Evolutionary conservation across 2,329 filamentous ascomycete genomes (phyloP).

Genomic region (Xylaria sp.): DNA sequence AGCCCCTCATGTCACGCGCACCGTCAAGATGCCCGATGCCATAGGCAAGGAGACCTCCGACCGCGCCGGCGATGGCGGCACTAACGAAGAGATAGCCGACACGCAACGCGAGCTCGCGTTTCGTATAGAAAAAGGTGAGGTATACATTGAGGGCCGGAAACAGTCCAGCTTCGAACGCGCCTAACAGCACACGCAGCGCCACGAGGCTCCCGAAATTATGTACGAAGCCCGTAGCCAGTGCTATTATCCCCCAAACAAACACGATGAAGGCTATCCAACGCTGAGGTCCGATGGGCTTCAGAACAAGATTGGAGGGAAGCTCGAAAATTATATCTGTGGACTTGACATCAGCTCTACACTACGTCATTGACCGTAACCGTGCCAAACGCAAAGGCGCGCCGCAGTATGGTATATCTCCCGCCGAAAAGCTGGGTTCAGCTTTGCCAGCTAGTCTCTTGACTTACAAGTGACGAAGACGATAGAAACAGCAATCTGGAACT

Average conservation of each 20-base stretch:
- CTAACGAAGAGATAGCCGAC: constrained; percentile 79
- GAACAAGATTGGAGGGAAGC: constrained; percentile 71
- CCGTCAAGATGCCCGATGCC: constrained; percentile 80
- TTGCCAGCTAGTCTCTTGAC: constrained; percentile 46
- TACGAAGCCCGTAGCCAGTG: constrained; percentile 75
- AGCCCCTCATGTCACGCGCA: constrained; percentile 69
- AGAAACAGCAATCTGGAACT: constrained; percentile 76
- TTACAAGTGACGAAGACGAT: constrained; percentile 73
- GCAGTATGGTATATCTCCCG: not conserved
- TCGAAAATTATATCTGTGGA: constrained; percentile 63
- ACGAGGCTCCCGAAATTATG: constrained; percentile 72
- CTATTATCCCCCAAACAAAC: constrained; percentile 72
- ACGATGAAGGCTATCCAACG: constrained; percentile 74
- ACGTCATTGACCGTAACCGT: not conserved
- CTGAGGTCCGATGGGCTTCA: constrained; percentile 70
- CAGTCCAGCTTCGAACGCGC: constrained; percentile 59
- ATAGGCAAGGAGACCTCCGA: constrained; percentile 78
- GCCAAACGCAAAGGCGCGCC: not conserved
- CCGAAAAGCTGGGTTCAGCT: too few species aligned
- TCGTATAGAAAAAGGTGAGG: constrained; percentile 80
- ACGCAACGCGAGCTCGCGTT: constrained; percentile 75
- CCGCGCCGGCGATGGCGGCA: constrained; percentile 75
- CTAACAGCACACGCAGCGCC: constrained; percentile 75
- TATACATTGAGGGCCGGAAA: constrained; percentile 47
- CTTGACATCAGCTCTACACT: not conserved